These are phyloP conservation scores for Wickerhamiella bombiphila DNA, from an alignment of 805 yeast species.

Conservation along the genomic window DNA sequence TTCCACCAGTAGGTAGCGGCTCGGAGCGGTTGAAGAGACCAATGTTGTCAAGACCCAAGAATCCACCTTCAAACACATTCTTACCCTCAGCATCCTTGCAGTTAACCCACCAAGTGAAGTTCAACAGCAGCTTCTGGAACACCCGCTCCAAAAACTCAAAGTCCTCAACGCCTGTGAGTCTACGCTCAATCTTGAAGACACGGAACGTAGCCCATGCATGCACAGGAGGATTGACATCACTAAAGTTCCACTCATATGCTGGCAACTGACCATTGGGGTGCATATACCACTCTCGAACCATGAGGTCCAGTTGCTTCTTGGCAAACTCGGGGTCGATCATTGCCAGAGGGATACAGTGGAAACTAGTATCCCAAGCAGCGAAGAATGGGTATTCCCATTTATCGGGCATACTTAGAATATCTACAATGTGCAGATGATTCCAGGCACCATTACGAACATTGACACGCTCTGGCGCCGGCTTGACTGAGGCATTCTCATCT, in stretches of 20 bases:
- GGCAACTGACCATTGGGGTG: conserved; percentile 97
- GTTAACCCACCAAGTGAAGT: conserved; percentile 97
- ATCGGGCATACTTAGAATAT: conserved; percentile 78
- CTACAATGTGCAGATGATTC: conserved; percentile 80
- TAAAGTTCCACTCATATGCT: conserved; percentile 91
- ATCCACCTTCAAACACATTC: conserved; percentile 88
- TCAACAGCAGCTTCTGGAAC: conserved; percentile 75
- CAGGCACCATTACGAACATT: conserved; percentile 80
- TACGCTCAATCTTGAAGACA: conserved; percentile 73
- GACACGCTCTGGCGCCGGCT: conserved; percentile 72
- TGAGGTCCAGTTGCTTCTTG: conserved; percentile 67
- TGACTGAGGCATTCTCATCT: conserved; percentile 57
- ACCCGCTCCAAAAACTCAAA: conserved; percentile 76
- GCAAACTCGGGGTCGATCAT: conserved; percentile 91
- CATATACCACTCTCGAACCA: conserved; percentile 93
- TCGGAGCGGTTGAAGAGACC: conserved; percentile 88
- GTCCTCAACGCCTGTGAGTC: conserved; percentile 70
- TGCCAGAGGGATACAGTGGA: conserved; percentile 85
- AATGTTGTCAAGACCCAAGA: conserved; percentile 81
- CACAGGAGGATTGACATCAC: conserved; percentile 94
- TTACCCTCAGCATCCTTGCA: conserved; percentile 76
- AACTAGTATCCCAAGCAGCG: conserved; percentile 95
- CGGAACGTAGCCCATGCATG: conserved; percentile 93
- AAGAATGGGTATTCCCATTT: conserved; percentile 94
- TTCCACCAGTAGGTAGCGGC: conserved; percentile 85